A percentile compares a stretch with the other conserved stretches of the same genome.
These are phyloP conservation scores for Xylaria acuta DNA, from an alignment of 495 filamentous ascomycete species.

Conservation along the genomic window DNA sequence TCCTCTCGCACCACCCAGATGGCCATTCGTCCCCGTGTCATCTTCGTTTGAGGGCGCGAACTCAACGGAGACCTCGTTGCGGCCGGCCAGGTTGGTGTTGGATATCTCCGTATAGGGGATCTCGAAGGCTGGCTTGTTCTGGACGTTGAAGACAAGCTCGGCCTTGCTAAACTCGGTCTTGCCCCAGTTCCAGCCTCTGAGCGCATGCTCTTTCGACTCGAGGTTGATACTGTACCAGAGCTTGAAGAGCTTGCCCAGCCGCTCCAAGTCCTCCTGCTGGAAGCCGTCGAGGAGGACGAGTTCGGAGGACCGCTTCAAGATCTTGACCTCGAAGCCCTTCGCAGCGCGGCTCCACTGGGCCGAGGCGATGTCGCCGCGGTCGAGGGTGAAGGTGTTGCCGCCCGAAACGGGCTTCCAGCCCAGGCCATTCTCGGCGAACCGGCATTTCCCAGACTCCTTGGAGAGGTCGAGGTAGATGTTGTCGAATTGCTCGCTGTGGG, in stretches of 20 bases:
- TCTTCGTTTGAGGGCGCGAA: slow-evolving; percentile 76
- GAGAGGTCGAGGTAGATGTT: slow-evolving; percentile 95
- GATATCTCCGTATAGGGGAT: slow-evolving; percentile 97
- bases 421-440: slow-evolving; percentile 88
- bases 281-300: slow-evolving; percentile 96
- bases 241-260: slow-evolving; percentile 89
- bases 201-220: slow-evolving; percentile 88
- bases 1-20: slow-evolving; percentile 77
- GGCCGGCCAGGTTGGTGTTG: slow-evolving; percentile 96
- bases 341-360: slow-evolving; percentile 97
- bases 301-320: slow-evolving; percentile 79
- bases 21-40: slow-evolving; percentile 72
- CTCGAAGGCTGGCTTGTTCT: slow-evolving; percentile 96
- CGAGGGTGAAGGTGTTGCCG: slow-evolving; percentile 90
- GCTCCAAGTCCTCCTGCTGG: slow-evolving; percentile 91
- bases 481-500: slow-evolving; percentile 82
- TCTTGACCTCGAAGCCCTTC: slow-evolving; percentile 91
- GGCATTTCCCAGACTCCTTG: slow-evolving; percentile 85
- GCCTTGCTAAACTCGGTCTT: slow-evolving; percentile 96
- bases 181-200: slow-evolving; percentile 99
- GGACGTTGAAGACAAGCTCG: slow-evolving; percentile 94
- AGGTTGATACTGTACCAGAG: slow-evolving; percentile 94
- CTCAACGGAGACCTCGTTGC: slow-evolving; percentile 97
- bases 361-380: slow-evolving; percentile 76
- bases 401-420: slow-evolving; percentile 91